Conservation (phyloP, 164 flowering plant genomes). For the Dillenia turbinata region DNA sequence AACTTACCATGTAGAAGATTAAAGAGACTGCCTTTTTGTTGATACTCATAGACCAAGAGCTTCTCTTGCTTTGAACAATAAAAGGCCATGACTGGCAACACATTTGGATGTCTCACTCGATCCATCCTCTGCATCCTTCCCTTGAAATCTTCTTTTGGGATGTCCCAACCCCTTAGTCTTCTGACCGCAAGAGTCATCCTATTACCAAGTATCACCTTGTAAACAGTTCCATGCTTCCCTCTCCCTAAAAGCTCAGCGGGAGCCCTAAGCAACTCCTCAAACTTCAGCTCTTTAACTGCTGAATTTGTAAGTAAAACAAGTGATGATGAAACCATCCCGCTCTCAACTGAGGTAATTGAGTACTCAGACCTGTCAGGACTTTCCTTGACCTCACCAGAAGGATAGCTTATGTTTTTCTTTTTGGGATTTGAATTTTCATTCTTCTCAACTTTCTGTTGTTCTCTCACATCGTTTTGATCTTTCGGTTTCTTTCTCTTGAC, state of each 20-base stretch:
- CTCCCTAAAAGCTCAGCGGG: slow-evolving; percentile 72
- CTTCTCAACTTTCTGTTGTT: slow-evolving; percentile 15
- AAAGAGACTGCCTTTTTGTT: slow-evolving; percentile 59
- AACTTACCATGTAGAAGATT: slow-evolving; percentile 52
- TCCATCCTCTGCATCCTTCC: slow-evolving; percentile 47
- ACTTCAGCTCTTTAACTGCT: slow-evolving; percentile 38
- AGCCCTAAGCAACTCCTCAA: slow-evolving; percentile 62
- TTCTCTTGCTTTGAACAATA: slow-evolving; percentile 66
- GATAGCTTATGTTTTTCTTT: slow-evolving; percentile 13
- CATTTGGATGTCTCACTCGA: slow-evolving; percentile 52
- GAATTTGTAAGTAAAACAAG: slow-evolving; percentile 36
- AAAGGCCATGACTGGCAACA: slow-evolving; percentile 51
- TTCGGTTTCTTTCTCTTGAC: slow-evolving; percentile 14
- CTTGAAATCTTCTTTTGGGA: slow-evolving; percentile 42
- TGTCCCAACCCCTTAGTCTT: slow-evolving; percentile 59
- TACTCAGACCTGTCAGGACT: slow-evolving; percentile 26
- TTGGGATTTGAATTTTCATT: slow-evolving; percentile 15
- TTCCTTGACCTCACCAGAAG: slow-evolving; percentile 23
- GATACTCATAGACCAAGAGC: slow-evolving; percentile 65
- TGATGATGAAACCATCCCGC: slow-evolving; percentile 29
- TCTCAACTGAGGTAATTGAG: slow-evolving; percentile 32
- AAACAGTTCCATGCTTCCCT: slow-evolving; percentile 58
- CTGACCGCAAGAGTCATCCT: slow-evolving; percentile 48
- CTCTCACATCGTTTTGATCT: slow-evolving; percentile 20
- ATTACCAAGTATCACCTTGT: slow-evolving; percentile 40